Base-by-base conservation (phyloP, 495 filamentous ascomycete genomes). In the Penicillium taxi region DNA sequence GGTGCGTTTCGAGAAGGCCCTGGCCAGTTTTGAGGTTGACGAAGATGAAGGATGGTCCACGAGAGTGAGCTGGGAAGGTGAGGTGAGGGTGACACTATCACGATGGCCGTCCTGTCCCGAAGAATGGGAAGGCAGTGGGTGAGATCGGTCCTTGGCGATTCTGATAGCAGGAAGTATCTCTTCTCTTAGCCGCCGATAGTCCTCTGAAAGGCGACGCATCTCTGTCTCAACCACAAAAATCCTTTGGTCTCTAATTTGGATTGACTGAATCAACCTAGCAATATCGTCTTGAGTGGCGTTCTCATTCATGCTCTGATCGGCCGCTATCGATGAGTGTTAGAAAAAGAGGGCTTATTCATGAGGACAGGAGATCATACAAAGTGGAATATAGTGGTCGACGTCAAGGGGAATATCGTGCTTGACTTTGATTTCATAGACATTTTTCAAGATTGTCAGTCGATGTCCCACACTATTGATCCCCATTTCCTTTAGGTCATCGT, bases 401-500 rank as follows among this genome's bases (percentile, higher is more conserved):
- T 96, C 91, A 41, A 95, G 80, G 2, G 85, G 82, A 39, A 98
- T 76, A 48, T 87, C 83, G 53, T 96, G 86, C 42, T 83, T 84
- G 49, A 89, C 77, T 66, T 98, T 98, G 45, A 87, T 77, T 52
- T 96, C 88, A 59, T 95, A 98, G 23, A 96, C 86, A 44, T 75
- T 83, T 64, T 95, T 96, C 32, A 98, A 70, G 26, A 98, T 91
- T 2, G 89, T 94, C 41, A 98, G 70, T 18, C 91, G 81, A 61
- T 98, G 91, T 3, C 91, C 91, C 24, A 95, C 84, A 58, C 90
- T 95, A 35, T 70, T 67, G 46, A 98, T 81, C 25, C 86, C 87
- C 78, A 98, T 90, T 53, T 94, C 82, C 60, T 88, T 94, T 54
- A 98, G 65, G 51, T 96, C 90, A 29, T 91, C 85, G 59, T 96